Evolutionary conservation across 208 protist genomes (phyloP), one percentile per base, ranked within the genome.

Genomic region (Trichomonas vaginalis): DNA sequence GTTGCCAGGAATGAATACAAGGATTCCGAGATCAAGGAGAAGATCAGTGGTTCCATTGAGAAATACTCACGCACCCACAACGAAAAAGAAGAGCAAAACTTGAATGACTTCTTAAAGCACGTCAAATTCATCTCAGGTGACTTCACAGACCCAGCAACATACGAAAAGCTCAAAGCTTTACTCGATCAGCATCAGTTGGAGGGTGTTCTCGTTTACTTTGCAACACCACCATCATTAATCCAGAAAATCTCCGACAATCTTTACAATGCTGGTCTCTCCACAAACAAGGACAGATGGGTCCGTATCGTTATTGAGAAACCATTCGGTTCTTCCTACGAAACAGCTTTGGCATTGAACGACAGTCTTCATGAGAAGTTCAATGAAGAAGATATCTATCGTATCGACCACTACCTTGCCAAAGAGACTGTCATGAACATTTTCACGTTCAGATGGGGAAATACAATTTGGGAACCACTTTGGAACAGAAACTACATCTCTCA

Each of bases 321-420:
- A 2, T 99, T 99, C 95, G 98, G 98, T 45, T 96, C 96, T 79
- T 98, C 98, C 96, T 97, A 97, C 32, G 96, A 98, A 90, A 97
- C 96, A 45, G 98, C 98, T 49, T 96, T 96, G 1, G 80, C 97
- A 96, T 97, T 99, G 21, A 98, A 97, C n/a, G 86, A 96, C 46
- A 96, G 96, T 15, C 96, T 99, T 37, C 97, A 97, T 92, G 96
- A 96, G 12, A 97, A 98, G 96, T 98, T 98, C 86, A 95, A 98
- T 46, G 98, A 98, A 96, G 96, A 97, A 10, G 97, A 98, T 96
- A 97, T 98, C 45, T 98, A 98, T 97, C 97, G 98, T 37, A 98
- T 99, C 79, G 98, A 99, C 95, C 98, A 99, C 96, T 99, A 98
- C 96, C 97, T 98, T 0, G 98, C 98, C 8, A 99, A 99, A 97